Evolutionary conservation across 805 yeast genomes (phyloP).

Genomic region (Torulaspora gathmanii): DNA sequence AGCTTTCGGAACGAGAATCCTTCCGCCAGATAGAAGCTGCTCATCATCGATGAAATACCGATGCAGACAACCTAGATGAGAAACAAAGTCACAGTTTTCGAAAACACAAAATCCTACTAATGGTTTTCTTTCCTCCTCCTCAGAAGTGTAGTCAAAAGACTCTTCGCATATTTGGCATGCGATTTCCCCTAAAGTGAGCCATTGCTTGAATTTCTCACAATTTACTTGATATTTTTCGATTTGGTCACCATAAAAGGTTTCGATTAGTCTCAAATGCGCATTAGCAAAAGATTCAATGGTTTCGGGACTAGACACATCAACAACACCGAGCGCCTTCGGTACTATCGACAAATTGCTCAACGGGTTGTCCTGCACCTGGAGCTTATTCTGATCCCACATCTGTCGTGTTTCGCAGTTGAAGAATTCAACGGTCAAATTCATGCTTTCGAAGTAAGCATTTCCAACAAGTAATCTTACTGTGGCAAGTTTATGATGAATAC

Average conservation of each 20-base stretch:
- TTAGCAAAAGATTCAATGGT: constrained; percentile 16
- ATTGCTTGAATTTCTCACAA: constrained; percentile 18
- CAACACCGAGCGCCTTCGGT: constrained; percentile 8
- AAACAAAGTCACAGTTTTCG: constrained; percentile 31
- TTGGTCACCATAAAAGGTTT: constrained; percentile 23
- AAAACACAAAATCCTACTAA: constrained; percentile 36
- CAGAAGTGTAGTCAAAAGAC: constrained; percentile 37
- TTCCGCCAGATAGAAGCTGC: constrained; percentile 11
- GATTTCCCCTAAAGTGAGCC: constrained; percentile 23
- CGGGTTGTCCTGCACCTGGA: constrained; percentile 1
- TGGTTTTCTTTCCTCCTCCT: constrained; percentile 29
- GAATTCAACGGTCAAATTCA: constrained; percentile 46
- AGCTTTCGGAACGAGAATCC: constrained; percentile 27
- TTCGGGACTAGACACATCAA: constrained; percentile 14
- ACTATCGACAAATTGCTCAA: not conserved
- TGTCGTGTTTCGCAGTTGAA: constrained; percentile 35
- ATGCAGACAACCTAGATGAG: constrained; percentile 43
- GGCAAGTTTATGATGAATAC: constrained; percentile 46
- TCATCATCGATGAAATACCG: constrained; percentile 19
- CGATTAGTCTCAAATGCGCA: constrained; percentile 28
- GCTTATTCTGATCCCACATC: constrained; percentile 28
- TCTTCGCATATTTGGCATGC: constrained; percentile 35
- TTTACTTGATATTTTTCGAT: constrained; percentile 11
- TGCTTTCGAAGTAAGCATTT: constrained; percentile 41
- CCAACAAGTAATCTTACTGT: constrained; percentile 43